These are phyloP conservation scores for Penicillium alfredii DNA, from an alignment of 495 filamentous ascomycete species.

Conservation along the genomic window DNA sequence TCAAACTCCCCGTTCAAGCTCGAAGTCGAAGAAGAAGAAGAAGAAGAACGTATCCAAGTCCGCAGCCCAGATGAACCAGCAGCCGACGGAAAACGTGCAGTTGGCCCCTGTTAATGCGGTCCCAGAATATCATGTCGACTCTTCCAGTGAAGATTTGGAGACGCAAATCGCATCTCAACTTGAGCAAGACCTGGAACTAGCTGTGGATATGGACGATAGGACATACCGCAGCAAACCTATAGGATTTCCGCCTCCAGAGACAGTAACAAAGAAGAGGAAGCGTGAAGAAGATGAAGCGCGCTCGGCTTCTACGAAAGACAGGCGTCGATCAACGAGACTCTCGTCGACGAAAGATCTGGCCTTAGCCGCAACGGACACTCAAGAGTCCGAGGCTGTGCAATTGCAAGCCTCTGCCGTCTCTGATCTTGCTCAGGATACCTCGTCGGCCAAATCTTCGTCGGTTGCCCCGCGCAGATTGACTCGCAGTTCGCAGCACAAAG, in stretches of 20 bases:
- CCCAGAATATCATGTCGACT: conserved; percentile 20
- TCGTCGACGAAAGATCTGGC: conserved; percentile 12
- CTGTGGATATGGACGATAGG: conserved; percentile 22
- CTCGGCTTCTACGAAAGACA: conserved; percentile 14
- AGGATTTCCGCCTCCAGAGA: conserved; percentile 3
- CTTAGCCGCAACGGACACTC: conserved; percentile 5
- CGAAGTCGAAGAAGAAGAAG: conserved; percentile 2
- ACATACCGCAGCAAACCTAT: neutral
- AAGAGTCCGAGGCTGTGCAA: conserved; percentile 10
- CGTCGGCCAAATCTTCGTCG: conserved; percentile 11
- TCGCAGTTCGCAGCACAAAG: conserved; percentile 20
- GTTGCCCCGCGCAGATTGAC: conserved; percentile 18
- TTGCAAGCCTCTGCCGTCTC: conserved; percentile 15
- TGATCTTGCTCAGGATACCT: conserved; percentile 3
- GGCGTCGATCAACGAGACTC: conserved; percentile 30
- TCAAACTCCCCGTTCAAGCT: neutral
- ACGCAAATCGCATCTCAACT: conserved; percentile 42
- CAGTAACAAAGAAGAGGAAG: conserved; percentile 36
- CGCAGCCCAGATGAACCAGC: neutral
- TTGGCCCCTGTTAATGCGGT: neutral
- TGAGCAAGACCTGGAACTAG: conserved; percentile 36
- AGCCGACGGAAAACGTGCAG: neutral
- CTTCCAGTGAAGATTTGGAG: conserved; percentile 38
- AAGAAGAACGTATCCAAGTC: conserved; percentile 1
- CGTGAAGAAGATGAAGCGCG: conserved; percentile 20